These are phyloP conservation scores for Plasmodium coatneyi DNA, from an alignment of 169 alveolate species.

Conservation along the genomic window DNA sequence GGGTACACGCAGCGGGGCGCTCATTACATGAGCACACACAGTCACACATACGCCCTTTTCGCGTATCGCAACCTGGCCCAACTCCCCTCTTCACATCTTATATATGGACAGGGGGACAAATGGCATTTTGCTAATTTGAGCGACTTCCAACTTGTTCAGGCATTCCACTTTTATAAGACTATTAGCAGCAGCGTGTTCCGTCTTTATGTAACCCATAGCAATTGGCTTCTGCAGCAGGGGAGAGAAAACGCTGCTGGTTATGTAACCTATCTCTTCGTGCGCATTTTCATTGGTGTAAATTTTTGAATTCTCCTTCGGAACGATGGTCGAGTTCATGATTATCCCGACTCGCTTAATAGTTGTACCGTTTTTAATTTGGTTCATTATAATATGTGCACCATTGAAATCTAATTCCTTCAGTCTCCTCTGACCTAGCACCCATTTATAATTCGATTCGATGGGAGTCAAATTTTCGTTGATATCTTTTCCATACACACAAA, in stretches of 20 bases:
- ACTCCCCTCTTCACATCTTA: background rate
- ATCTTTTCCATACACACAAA: slow-evolving; percentile 75
- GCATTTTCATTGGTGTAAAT: slow-evolving; percentile 32
- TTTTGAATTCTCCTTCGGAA: slow-evolving; percentile 71
- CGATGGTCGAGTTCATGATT: slow-evolving; percentile 33
- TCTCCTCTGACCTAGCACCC: slow-evolving; percentile 69
- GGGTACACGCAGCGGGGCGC: background rate
- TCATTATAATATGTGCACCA: slow-evolving; percentile 64
- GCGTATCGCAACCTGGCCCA: background rate
- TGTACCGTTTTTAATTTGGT: slow-evolving; percentile 70
- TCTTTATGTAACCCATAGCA: slow-evolving; percentile 70
- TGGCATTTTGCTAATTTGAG: slow-evolving; percentile 73
- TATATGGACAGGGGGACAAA: slow-evolving; percentile 74
- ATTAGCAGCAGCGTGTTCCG: slow-evolving; percentile 12
- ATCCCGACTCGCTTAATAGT: slow-evolving; percentile 68
- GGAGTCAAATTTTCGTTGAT: slow-evolving; percentile 70
- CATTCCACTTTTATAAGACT: slow-evolving; percentile 39
- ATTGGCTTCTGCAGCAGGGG: slow-evolving; percentile 71
- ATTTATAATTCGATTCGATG: slow-evolving; percentile 71
- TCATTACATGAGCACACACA: background rate
- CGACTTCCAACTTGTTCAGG: slow-evolving; percentile 35
- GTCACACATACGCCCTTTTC: background rate
- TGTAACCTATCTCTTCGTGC: slow-evolving; percentile 58
- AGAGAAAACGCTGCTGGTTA: slow-evolving; percentile 68
- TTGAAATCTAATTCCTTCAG: slow-evolving; percentile 71